phyloP scores from a whole-genome alignment of 345 rosid species.

The Boechera stricta region DNA sequence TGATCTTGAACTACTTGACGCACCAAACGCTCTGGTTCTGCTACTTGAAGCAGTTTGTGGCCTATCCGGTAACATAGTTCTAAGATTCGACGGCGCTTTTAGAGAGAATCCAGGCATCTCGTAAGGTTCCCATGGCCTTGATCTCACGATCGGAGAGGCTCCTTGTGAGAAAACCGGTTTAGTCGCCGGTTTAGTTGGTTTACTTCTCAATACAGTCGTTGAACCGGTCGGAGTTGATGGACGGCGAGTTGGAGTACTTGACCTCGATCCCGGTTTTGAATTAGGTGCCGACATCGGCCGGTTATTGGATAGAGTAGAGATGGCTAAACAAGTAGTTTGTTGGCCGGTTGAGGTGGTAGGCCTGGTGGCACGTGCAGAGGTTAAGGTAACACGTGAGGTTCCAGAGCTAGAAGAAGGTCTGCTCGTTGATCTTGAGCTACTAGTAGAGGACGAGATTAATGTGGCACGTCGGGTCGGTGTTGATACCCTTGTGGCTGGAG shows the following conservation, averaged over 20 bases:
- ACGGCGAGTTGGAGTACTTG: conserved; percentile 65
- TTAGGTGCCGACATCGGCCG: conserved; percentile 31
- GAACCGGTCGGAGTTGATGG: conserved; percentile 54
- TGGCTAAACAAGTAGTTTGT: conserved; percentile 45
- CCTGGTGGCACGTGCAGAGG: conserved; percentile 16
- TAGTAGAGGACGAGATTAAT: conserved; percentile 10
- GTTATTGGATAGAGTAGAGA: conserved; percentile 55
- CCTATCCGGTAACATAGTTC: conserved; percentile 63
- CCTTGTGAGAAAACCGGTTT: conserved; percentile 14
- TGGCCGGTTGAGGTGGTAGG: conserved; percentile 4
- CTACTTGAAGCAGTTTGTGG: conserved; percentile 73
- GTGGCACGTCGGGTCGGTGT: conserved; percentile 23
- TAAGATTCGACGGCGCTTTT: conserved; percentile 69
- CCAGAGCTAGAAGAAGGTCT: conserved; percentile 51
- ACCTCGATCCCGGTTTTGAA: conserved; percentile 54
- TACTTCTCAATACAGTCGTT: conserved; percentile 18
- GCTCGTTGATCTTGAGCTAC: conserved; percentile 33
- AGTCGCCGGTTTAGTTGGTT: conserved; percentile 27
- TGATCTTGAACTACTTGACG: conserved; percentile 41
- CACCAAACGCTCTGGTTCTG: conserved; percentile 57
- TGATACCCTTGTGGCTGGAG: conserved; percentile 28
- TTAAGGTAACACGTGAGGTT: conserved; percentile 39
- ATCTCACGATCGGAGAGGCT: conserved; percentile 58
- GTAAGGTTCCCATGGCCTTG: conserved; percentile 56
- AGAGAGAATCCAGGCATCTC: conserved; percentile 66